These are phyloP conservation scores for Schrenkiella parvula DNA, from an alignment of 345 rosid species.

Conservation along the genomic window DNA sequence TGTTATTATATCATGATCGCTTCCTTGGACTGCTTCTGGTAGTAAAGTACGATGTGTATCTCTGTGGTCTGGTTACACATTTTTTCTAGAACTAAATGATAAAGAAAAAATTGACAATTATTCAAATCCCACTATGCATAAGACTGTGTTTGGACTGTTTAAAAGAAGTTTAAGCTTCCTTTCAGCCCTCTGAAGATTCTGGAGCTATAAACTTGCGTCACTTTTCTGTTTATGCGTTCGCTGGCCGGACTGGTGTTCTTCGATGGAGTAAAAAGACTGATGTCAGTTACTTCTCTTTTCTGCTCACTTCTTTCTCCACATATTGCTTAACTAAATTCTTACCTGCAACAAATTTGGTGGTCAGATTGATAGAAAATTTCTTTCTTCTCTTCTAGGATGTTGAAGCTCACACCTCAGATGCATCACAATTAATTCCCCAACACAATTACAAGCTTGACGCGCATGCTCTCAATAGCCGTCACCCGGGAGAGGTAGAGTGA, in stretches of 20 bases:
- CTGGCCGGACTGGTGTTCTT: conserved; percentile 65
- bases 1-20: neutral
- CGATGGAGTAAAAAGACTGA: conserved; percentile 95
- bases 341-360: neutral
- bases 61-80: neutral
- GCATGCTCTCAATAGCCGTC: conserved; percentile 77
- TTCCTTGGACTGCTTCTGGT: conserved; percentile 6
- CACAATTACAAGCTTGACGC: conserved; percentile 96
- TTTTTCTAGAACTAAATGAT: neutral
- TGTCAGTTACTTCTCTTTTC: conserved; percentile 38
- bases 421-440: conserved; percentile 80
- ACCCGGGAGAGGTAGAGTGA: conserved; percentile 79
- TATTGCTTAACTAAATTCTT: neutral
- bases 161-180: conserved; percentile 12
- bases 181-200: conserved; percentile 73
- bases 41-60: neutral
- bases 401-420: conserved; percentile 69
- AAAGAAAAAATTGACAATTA: neutral
- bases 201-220: conserved; percentile 71
- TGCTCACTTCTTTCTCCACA: neutral
- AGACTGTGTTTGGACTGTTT: conserved; percentile 17
- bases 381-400: conserved; percentile 54
- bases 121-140: neutral
- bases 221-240: conserved; percentile 90
- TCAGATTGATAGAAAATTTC: conserved; percentile 5